Base-by-base conservation (phyloP, 805 yeast species). In the Lipomyces sp. region DNA sequence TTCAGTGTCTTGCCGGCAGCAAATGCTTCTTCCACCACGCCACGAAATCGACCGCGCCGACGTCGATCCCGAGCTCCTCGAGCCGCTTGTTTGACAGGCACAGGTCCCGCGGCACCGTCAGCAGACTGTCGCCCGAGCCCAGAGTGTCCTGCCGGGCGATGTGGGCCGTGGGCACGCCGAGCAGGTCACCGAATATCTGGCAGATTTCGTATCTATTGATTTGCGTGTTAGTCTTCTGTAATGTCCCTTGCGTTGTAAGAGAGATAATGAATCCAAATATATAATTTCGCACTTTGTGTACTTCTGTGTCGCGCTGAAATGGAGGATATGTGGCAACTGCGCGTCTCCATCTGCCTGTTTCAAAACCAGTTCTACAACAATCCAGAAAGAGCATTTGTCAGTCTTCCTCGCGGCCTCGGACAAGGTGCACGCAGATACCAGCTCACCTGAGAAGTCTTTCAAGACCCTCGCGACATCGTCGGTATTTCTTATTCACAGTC, bases 11-110 rank as follows among this genome's bases (percentile, higher is more conserved):
- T 5, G 43, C 13, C 14, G 58, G 59, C 10, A 55, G 48, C n/a
- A 53, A 46, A 13, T 37, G 38, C 11, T 36, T 40, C 37, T 43
- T 41, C 58, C 58, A 55, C 59, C 59, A 55, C 14, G 26, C 50
- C 18, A 11, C 39, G 34, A 55, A 55, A 31, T 55, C 57, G 11
- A 55, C 56, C 22, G 32, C 23, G 21, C 45, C 29, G 13, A 36
- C 34, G 34, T 49, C 52, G 16, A 55, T 39, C 14, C 59, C 59
- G 1, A 53, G 32, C 13, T 45, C 49, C 32, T 7, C 37, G 4
- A 55, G 43, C 16, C 19, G 28, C 40, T 49, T 26, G 31, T 38
- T 50, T 7, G 59, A 55, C 18, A 55, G 39, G 10, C 34, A 29
- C 39, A 55, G 49, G 31, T 55, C 45, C 28, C 49, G 41, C 18